These are phyloP conservation scores for Populus tremula DNA, from an alignment of 345 rosid genomes.

Conservation along the genomic window DNA sequence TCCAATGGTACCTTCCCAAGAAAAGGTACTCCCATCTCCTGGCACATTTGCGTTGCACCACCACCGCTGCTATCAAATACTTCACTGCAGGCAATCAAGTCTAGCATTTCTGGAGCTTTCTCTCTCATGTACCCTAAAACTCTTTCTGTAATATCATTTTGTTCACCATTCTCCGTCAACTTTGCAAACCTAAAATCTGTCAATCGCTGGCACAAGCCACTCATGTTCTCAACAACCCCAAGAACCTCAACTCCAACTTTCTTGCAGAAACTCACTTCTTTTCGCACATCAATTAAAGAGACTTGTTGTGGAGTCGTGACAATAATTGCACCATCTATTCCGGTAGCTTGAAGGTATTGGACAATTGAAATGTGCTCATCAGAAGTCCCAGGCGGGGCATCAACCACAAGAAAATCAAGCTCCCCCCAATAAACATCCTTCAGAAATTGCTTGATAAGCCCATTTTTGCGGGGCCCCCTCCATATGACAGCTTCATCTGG, in stretches of 20 bases:
- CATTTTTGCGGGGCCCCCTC: constrained; percentile 95
- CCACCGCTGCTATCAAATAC: constrained; percentile 88
- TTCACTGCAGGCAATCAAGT: constrained; percentile 54
- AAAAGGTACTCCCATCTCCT: constrained; percentile 78
- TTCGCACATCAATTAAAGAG: constrained; percentile 86
- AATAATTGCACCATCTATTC: constrained; percentile 89
- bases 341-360: constrained; percentile 77
- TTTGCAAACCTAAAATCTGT: constrained; percentile 61
- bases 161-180: constrained; percentile 49
- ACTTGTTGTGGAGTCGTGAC: constrained; percentile 95
- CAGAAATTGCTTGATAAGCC: constrained; percentile 85
- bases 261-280: constrained; percentile 92
- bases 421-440: constrained; percentile 96
- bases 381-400: constrained; percentile 96
- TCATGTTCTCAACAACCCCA: constrained; percentile 98
- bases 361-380: constrained; percentile 94
- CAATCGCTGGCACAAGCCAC: constrained; percentile 76
- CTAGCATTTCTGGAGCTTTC: constrained; percentile 73
- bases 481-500: constrained; percentile 95
- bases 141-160: constrained; percentile 53
- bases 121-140: constrained; percentile 48
- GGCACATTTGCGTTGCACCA: constrained; percentile 79
- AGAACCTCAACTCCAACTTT: constrained; percentile 80
- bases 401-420: constrained; percentile 82
- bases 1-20: constrained; percentile 90